Conservation (phyloP, 768 basidiomycete genomes). For the Trametes cubensis region DNA sequence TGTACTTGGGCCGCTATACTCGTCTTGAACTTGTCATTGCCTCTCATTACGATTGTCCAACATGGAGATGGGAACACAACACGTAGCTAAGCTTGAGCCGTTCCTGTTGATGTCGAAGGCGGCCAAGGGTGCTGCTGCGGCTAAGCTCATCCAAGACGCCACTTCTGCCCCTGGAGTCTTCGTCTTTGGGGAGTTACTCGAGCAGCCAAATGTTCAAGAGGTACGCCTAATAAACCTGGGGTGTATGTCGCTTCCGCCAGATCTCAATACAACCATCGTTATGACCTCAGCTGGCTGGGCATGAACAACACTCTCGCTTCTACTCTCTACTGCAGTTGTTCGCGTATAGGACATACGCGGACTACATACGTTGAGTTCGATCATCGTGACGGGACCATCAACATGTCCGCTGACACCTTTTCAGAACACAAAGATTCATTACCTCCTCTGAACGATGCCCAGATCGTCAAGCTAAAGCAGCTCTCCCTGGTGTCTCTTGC, state of each 20-base stretch:
- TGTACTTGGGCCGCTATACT: background rate
- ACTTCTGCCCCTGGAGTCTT: constrained; percentile 89
- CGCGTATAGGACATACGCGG: constrained; percentile 83
- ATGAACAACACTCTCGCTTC: constrained; percentile 63
- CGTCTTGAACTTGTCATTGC: background rate
- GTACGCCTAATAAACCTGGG: constrained; percentile 43
- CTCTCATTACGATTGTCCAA: background rate
- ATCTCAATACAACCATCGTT: background rate
- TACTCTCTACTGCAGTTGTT: constrained; percentile 80
- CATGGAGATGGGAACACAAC: constrained; percentile 69
- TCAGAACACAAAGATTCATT: constrained; percentile 67
- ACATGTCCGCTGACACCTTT: background rate
- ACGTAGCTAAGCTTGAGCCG: constrained; percentile 77
- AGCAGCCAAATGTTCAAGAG: constrained; percentile 81
- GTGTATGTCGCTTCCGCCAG: background rate
- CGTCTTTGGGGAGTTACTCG: constrained; percentile 88
- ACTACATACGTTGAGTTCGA: constrained; percentile 62
- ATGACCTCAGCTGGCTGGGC: constrained; percentile 59
- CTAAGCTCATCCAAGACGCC: constrained; percentile 84
- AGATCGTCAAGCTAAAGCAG: constrained; percentile 88
- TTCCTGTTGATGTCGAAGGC: constrained; percentile 92
- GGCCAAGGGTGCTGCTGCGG: constrained; percentile 89
- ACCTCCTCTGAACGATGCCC: constrained; percentile 70
- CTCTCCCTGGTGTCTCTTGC: constrained; percentile 89
- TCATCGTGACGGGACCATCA: too few relatives aligned